Percentiles rank a stretch among this genome's conserved stretches.
Evolutionary conservation across 1,284 basidiomycete genomes (phyloP).

Genomic region (Trichosporon asahii): DNA sequence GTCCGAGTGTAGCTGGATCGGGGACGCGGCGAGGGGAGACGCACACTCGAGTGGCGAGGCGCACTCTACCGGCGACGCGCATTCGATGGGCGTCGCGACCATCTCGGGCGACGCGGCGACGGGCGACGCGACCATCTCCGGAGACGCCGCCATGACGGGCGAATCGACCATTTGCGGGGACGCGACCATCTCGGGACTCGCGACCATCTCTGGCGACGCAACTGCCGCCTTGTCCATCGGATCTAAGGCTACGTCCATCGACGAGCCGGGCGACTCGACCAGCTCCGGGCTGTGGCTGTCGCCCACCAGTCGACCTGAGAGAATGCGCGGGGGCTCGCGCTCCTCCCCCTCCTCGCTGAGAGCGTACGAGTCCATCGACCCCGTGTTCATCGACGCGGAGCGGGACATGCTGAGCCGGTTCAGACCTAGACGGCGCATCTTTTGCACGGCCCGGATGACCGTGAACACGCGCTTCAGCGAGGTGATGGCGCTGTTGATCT

Average conservation of each 20-base stretch:
- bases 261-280: conserved; percentile 13
- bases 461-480: conserved; percentile 46
- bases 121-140: conserved; percentile 10
- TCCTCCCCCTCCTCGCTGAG: conserved; percentile 22
- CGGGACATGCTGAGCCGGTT: conserved; percentile 22
- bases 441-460: conserved; percentile 50
- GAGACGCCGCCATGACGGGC: conserved; percentile 13
- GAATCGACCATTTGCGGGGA: conserved; percentile 9
- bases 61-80: not conserved
- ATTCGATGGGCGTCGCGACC: not conserved
- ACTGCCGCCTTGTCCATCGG: conserved; percentile 8
- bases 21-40: not conserved
- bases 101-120: conserved; percentile 1
- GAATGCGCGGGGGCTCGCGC: not conserved
- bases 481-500: conserved; percentile 49
- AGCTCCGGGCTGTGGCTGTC: conserved; percentile 10
- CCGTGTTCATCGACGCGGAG: conserved; percentile 25
- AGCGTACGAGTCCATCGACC: conserved; percentile 47
- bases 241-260: not conserved
- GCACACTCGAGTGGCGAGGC: not conserved
- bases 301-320: not conserved
- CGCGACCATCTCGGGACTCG: conserved; percentile 10
- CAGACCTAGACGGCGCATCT: conserved; percentile 26
- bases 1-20: not conserved
- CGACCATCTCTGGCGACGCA: not conserved